These are phyloP conservation scores for Agarophyton chilense DNA, from an alignment of 23 red algal species.

Conservation along the genomic window DNA sequence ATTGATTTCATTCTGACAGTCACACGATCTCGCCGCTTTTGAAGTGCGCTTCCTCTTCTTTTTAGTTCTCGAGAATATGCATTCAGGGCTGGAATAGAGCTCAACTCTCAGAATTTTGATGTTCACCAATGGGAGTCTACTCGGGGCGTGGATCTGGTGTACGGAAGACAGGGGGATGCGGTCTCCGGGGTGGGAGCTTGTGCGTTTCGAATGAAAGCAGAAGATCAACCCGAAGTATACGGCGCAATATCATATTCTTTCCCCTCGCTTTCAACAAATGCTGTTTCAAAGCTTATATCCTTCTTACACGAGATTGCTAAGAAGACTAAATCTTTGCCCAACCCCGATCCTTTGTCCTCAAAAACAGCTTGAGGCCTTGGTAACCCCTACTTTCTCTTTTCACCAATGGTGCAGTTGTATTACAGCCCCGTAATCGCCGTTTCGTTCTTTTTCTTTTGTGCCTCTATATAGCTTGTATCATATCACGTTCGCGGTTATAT, in stretches of 20 bases:
- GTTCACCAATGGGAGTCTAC: constrained; percentile 54
- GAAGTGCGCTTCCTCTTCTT: constrained; percentile 2
- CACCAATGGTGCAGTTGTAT: background rate
- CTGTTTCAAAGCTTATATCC: constrained; percentile 22
- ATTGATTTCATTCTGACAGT: background rate
- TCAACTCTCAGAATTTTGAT: background rate
- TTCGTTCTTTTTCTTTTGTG: no score
- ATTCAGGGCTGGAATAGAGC: constrained; percentile 29
- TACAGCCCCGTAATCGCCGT: no score
- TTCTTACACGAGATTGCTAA: background rate
- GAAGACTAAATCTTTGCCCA: background rate
- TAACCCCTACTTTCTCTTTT: background rate
- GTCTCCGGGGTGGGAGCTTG: constrained; percentile 47
- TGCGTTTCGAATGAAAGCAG: constrained; percentile 5
- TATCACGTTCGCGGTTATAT: no score
- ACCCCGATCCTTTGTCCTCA: background rate
- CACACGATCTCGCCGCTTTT: background rate
- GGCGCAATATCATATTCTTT: constrained; percentile 23
- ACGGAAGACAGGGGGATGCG: constrained; percentile 33
- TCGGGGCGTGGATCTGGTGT: constrained; percentile 34
- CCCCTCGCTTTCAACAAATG: constrained; percentile 50
- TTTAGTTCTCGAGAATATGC: constrained; percentile 34
- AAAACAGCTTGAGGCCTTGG: background rate
- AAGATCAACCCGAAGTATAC: background rate
- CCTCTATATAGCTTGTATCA: no score